Percentiles rank a stretch among this genome's conserved stretches.
Evolutionary conservation across 2,329 filamentous ascomycete genomes (phyloP).

Genomic region (Aspergillus fumigatus): DNA sequence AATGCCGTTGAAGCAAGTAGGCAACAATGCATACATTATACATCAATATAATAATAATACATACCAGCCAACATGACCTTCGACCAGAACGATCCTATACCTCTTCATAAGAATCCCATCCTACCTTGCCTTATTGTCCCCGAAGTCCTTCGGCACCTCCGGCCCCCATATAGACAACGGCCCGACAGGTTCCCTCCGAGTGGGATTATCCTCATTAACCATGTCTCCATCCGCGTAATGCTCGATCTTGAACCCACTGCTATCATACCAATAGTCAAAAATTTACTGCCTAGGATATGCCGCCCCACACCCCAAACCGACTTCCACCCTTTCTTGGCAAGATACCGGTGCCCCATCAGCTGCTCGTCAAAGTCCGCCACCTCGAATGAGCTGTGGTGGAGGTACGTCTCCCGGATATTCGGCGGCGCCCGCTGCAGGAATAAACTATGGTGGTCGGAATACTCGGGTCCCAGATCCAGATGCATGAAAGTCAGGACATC

Average conservation of each 20-base stretch:
- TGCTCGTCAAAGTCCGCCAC: constrained; percentile 69
- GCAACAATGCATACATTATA: too few relatives aligned
- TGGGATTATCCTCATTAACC: constrained; percentile 54
- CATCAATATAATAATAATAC: too few relatives aligned
- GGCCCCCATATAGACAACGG: constrained; percentile 42
- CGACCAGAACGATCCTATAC: too few relatives aligned
- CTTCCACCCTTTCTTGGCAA: constrained; percentile 58
- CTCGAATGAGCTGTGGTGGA: constrained; percentile 67
- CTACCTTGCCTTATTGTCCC: too few relatives aligned
- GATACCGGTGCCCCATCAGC: constrained; percentile 65
- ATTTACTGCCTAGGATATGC: constrained; percentile 66
- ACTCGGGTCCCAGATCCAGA: constrained; percentile 48
- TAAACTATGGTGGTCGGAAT: constrained; percentile 54
- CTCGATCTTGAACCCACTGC: constrained; percentile 59
- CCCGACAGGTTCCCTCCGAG: constrained; percentile 37
- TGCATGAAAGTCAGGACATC: constrained; percentile 51
- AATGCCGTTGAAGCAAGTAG: too few relatives aligned
- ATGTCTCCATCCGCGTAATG: constrained; percentile 69
- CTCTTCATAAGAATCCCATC: too few relatives aligned
- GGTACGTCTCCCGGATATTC: constrained; percentile 37
- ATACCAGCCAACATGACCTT: too few relatives aligned
- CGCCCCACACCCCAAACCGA: constrained; percentile 68
- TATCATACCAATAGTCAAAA: constrained; percentile 70
- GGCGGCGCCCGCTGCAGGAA: constrained; percentile 39
- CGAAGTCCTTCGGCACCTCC: constrained; percentile 28